A percentile compares a stretch with the other conserved stretches of the same genome.
Conservation (phyloP, 1,284 basidiomycete species). For the Microbotryum lychnidis-dioicae region DNA sequence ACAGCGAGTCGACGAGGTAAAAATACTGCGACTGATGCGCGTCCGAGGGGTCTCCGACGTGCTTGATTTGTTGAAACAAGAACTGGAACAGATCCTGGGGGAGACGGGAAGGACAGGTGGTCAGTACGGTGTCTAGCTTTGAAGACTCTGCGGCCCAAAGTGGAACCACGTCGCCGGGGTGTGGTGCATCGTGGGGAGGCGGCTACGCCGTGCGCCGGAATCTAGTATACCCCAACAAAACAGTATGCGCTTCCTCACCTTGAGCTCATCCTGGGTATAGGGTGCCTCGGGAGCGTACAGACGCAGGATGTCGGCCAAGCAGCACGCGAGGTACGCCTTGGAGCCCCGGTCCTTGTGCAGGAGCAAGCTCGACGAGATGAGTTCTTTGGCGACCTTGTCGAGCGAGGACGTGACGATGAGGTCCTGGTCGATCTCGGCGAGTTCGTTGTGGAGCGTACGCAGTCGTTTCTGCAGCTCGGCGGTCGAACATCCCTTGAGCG, state of each 20-base stretch:
- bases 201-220: no score
- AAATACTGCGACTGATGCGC: slow-evolving; percentile 82
- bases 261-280: slow-evolving; percentile 74
- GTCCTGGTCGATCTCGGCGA: slow-evolving; percentile 82
- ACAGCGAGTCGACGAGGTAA: slow-evolving; percentile 81
- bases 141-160: neutral
- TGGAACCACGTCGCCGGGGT: neutral
- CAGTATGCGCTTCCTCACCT: slow-evolving; percentile 37
- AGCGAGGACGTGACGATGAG: slow-evolving; percentile 66
- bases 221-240: no score
- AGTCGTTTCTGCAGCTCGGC: slow-evolving; percentile 76
- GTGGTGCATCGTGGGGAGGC: no score
- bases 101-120: neutral
- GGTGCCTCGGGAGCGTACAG: slow-evolving; percentile 96
- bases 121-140: neutral
- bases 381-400: slow-evolving; percentile 60
- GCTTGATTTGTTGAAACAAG: slow-evolving; percentile 75
- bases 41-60: slow-evolving; percentile 52
- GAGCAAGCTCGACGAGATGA: slow-evolving; percentile 69
- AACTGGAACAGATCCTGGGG: slow-evolving; percentile 84
- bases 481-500: slow-evolving; percentile 51
- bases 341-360: slow-evolving; percentile 86
- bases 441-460: slow-evolving; percentile 67
- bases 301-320: slow-evolving; percentile 83
- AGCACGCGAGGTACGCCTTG: slow-evolving; percentile 87